phyloP scores from a whole-genome alignment of 352 stramenopile genomes.

The Globisporangium sylvaticum region DNA sequence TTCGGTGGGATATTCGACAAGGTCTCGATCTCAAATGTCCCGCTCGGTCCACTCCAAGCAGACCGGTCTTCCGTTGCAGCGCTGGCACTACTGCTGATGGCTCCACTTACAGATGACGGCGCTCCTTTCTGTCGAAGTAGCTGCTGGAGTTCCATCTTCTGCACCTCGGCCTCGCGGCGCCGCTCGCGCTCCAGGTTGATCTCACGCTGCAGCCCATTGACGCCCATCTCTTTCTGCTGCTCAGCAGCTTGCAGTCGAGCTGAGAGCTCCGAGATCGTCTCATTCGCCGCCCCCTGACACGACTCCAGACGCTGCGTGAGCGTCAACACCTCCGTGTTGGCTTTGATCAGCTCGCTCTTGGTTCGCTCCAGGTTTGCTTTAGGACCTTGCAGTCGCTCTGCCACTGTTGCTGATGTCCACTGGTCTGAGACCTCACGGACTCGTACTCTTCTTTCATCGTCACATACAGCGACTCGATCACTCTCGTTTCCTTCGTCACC shows the following conservation, averaged over 20 bases:
- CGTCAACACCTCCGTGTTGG: conserved; percentile 36
- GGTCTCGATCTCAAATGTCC: background rate
- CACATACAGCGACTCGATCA: conserved; percentile 41
- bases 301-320: conserved; percentile 49
- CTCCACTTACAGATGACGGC: background rate
- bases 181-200: conserved; percentile 58
- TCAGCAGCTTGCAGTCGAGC: conserved; percentile 42
- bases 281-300: conserved; percentile 49
- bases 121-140: conserved; percentile 29
- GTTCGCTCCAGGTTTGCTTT: conserved; percentile 47
- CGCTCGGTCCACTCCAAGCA: background rate
- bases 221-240: conserved; percentile 44
- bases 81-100: background rate
- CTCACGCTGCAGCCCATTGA: conserved; percentile 41
- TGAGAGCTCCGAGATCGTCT: conserved; percentile 57
- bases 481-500: conserved; percentile 51
- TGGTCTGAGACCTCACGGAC: conserved; percentile 31
- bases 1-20: background rate
- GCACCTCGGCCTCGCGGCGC: conserved; percentile 48
- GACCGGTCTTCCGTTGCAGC: conserved; percentile 4
- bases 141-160: conserved; percentile 58
- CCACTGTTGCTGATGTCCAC: conserved; percentile 34
- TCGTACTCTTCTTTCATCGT: conserved; percentile 58
- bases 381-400: conserved; percentile 41
- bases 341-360: conserved; percentile 50